Evolutionary conservation across 2,329 filamentous ascomycete genomes (phyloP), one percentile per base, ranked within the genome.

Genomic region (Ophiostoma novo-ulmi): DNA sequence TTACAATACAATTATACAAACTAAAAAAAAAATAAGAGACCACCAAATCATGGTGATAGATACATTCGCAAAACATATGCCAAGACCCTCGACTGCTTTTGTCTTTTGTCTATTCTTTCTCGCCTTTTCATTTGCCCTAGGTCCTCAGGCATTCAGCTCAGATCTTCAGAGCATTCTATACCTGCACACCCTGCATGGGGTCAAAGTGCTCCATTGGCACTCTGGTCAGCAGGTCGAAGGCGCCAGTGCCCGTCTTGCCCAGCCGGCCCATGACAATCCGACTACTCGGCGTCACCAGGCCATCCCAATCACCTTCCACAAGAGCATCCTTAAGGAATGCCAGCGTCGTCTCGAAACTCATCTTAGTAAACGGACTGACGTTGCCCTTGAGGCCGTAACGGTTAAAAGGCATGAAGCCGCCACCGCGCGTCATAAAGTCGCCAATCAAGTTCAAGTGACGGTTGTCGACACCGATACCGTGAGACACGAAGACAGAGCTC

Each of bases 301-400:
- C 91, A 79, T 99, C 95, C 85, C 88, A 92, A 79, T 98, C 95
- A 68, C 92, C 89, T 77, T 97, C 93, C 71, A 96, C 83, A 36
- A 97, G 90, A 1, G 95, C 94, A 78, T 98, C 95, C 79, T 91
- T 94, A 77, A 99, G 84, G 83, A 97, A 97, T 0, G 91, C 90
- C 55, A 98, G 87, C 2, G 95, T 99, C 4, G 95, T 99, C 85
- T 99, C 95, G 82, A 98, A 99, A 79, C 92, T 97, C 94, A 98
- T 98, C 85, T 98, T 98, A 81, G 95, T 94, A 76, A 99, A 94
- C 0, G 95, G 93, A 75, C 90, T 94, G 38, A 94, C 90, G 77
- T 92, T 94, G 74, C 91, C 89, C 77, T 88, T 89, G 72, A 99
- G 83, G 0, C 94, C 95, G 78, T 92, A 96, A 67, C 95, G 91